Evolutionary conservation across 169 alveolate genomes (phyloP).

Genomic region (Toxoplasma gondii): DNA sequence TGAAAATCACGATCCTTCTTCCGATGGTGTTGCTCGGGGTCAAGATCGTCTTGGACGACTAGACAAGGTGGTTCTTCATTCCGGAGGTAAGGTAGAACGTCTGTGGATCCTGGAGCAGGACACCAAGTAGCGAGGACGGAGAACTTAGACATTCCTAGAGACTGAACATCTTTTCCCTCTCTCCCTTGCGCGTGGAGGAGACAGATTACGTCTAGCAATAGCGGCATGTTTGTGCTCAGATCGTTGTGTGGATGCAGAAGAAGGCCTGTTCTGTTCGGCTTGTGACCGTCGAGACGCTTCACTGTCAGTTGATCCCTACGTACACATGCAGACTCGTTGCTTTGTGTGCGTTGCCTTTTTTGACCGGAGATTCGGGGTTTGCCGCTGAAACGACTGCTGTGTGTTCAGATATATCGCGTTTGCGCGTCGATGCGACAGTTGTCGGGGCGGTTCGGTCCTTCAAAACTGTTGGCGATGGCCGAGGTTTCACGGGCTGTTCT

Average conservation of each 20-base stretch:
- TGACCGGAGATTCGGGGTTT: neutral
- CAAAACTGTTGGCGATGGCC: neutral
- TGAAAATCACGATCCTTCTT: neutral
- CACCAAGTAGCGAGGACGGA: neutral
- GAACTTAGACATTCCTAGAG: too few relatives aligned
- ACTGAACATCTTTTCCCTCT: too few relatives aligned
- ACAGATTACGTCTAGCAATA: too few relatives aligned
- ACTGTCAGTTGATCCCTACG: too few relatives aligned
- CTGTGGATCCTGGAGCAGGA: too few relatives aligned
- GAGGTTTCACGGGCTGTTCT: slow-evolving; percentile 34
- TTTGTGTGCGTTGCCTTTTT: too few relatives aligned
- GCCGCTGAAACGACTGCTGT: neutral
- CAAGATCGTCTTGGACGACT: neutral
- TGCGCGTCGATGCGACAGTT: slow-evolving; percentile 32
- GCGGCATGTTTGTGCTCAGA: too few relatives aligned
- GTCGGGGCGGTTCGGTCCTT: slow-evolving; percentile 3
- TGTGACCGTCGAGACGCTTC: too few relatives aligned
- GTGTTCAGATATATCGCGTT: slow-evolving; percentile 16
- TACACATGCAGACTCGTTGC: too few relatives aligned
- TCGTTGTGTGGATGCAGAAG: too few relatives aligned
- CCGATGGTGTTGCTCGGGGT: neutral
- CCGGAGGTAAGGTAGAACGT: neutral
- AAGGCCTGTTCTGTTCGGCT: too few relatives aligned
- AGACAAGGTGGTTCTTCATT: neutral
- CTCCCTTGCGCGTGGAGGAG: too few relatives aligned